phyloP scores from a whole-genome alignment of 306 rosid genomes.

The Datisca glomerata region DNA sequence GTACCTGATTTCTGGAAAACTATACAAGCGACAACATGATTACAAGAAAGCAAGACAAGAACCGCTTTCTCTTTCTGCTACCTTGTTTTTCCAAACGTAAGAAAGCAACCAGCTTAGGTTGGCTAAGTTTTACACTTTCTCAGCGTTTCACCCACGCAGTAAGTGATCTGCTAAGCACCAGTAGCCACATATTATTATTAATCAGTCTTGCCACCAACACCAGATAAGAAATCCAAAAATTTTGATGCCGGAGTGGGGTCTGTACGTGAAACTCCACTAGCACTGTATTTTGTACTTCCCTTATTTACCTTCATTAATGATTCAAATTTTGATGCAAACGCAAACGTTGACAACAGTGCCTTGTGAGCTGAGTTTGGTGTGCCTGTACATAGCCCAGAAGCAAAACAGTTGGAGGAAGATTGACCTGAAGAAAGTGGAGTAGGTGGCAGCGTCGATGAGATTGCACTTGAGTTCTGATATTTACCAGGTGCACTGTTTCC shows the following conservation, averaged over 20 bases:
- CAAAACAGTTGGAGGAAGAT: slow-evolving; percentile 28
- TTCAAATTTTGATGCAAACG: slow-evolving; percentile 63
- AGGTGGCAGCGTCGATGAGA: slow-evolving; percentile 16
- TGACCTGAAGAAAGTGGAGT: slow-evolving; percentile 26
- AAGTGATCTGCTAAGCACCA: too few relatives aligned
- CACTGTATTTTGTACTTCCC: slow-evolving; percentile 2
- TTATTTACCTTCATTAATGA: slow-evolving; percentile 29
- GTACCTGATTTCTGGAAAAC: too few relatives aligned
- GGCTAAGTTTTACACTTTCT: not conserved
- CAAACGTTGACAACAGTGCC: slow-evolving; percentile 47
- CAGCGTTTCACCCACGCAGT: too few relatives aligned
- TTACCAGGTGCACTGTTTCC: slow-evolving; percentile 13
- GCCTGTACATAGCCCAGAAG: slow-evolving; percentile 30
- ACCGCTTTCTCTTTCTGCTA: too few relatives aligned
- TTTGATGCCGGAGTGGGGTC: slow-evolving; percentile 15
- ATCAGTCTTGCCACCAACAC: slow-evolving; percentile 11
- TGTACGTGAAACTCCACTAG: slow-evolving; percentile 15
- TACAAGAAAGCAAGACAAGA: too few relatives aligned
- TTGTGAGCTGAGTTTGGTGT: slow-evolving; percentile 36
- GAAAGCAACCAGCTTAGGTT: slow-evolving; percentile 5
- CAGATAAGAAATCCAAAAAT: slow-evolving; percentile 18
- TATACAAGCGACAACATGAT: too few relatives aligned
- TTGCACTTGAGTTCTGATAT: slow-evolving; percentile 19
- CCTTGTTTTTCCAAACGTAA: too few relatives aligned
- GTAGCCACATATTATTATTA: too few relatives aligned